phyloP scores from a whole-genome alignment of 2,329 filamentous ascomycete genomes.

The Graphilbum fragrans region DNA sequence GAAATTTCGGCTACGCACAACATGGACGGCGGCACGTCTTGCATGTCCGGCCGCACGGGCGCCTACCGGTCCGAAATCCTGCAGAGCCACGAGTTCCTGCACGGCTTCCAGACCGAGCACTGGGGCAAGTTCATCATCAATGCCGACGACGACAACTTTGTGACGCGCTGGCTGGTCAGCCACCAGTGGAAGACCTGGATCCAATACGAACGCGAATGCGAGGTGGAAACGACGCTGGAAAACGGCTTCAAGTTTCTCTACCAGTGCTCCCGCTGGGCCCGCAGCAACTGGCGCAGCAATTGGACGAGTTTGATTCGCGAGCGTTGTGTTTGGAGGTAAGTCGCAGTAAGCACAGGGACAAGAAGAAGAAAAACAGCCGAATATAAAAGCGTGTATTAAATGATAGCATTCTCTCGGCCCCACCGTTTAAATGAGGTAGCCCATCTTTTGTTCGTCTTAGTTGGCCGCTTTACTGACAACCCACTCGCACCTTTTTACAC shows the following conservation, averaged over 20 bases:
- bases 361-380: conserved; percentile 38
- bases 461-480: too few relatives aligned
- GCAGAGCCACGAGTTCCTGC: conserved; percentile 71
- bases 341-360: too few relatives aligned
- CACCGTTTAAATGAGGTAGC: neutral
- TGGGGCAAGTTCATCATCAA: conserved; percentile 86
- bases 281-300: conserved; percentile 97
- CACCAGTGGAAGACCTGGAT: conserved; percentile 91
- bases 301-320: conserved; percentile 80
- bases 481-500: conserved; percentile 1
- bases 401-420: neutral
- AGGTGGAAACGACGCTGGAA: conserved; percentile 87
- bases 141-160: conserved; percentile 96
- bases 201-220: conserved; percentile 83
- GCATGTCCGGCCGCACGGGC: conserved; percentile 87
- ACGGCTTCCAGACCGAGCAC: conserved; percentile 83
- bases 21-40: conserved; percentile 91
- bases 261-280: conserved; percentile 88
- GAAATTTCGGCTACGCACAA: conserved; percentile 93
- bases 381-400: too few relatives aligned
- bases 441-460: neutral
- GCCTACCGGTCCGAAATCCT: conserved; percentile 85
- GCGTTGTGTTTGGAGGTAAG: conserved; percentile 77
- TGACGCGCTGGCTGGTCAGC: conserved; percentile 88
- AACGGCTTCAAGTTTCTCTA: conserved; percentile 81